A percentile compares a stretch with the other conserved stretches of the same genome.
phyloP scores from a whole-genome alignment of 108 stramenopile species.

The Fistulifera pelliculosa region DNA sequence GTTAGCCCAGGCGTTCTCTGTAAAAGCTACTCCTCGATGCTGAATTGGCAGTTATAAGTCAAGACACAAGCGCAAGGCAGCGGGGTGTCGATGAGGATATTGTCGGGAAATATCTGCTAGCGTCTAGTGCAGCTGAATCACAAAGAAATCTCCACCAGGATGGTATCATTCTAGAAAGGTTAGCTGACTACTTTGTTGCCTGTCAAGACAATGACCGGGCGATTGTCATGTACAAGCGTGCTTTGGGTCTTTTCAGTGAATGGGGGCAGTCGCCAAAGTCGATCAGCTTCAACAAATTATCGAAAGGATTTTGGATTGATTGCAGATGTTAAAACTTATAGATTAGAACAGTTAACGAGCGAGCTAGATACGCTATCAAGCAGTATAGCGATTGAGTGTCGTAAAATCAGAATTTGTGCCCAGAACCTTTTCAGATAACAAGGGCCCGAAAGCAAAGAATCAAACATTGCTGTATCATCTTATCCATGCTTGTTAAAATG shows the following conservation, averaged over 20 bases:
- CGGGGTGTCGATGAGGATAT: too few species aligned
- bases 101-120: neutral
- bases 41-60: neutral
- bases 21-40: neutral
- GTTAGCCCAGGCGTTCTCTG: neutral
- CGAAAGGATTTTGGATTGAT: neutral
- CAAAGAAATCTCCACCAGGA: neutral
- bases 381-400: too few species aligned
- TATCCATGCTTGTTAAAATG: neutral
- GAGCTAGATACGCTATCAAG: too few species aligned
- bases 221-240: neutral
- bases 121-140: neutral
- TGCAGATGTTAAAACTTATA: too few species aligned
- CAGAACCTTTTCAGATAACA: too few species aligned
- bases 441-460: too few species aligned
- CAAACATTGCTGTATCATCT: too few species aligned
- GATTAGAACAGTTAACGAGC: too few species aligned
- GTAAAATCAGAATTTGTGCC: too few species aligned
- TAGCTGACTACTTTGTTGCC: neutral
- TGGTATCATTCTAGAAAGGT: neutral
- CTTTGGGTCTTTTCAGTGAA: neutral
- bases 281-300: neutral
- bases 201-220: neutral
- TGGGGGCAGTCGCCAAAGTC: slow-evolving; percentile 3
- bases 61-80: neutral